Percentiles rank a stretch among this genome's conserved stretches.
These are phyloP conservation scores for Xylaria nigripes DNA, from an alignment of 495 filamentous ascomycete genomes.

Conservation along the genomic window DNA sequence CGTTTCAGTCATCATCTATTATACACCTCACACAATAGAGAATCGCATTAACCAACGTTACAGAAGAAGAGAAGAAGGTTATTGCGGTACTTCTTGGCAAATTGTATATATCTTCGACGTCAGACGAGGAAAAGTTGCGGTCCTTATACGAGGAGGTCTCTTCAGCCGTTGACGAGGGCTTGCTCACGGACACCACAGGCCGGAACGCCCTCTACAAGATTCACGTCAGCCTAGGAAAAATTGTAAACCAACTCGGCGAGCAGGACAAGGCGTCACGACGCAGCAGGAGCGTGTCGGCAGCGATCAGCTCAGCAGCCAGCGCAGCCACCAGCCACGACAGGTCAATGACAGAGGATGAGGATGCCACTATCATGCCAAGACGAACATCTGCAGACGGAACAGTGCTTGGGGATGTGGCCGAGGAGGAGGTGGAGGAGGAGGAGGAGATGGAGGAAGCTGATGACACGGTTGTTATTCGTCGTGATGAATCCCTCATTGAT, in stretches of 20 bases:
- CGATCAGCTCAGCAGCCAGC: constrained; percentile 5
- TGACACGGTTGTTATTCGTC: background rate
- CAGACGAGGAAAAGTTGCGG: constrained; percentile 41
- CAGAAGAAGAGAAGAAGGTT: constrained; percentile 78
- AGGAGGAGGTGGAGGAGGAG: constrained; percentile 6
- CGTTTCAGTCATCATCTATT: too few relatives aligned
- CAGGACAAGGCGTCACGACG: constrained; percentile 26
- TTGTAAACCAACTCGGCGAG: constrained; percentile 47
- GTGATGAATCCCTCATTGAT: constrained; percentile 1
- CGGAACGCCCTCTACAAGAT: constrained; percentile 74
- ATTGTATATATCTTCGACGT: constrained; percentile 62
- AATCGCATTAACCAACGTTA: constrained; percentile 26
- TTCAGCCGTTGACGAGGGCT: constrained; percentile 59
- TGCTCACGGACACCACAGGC: constrained; percentile 61
- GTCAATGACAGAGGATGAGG: background rate
- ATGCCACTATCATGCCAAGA: background rate
- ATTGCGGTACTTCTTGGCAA: constrained; percentile 73
- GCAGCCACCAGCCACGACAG: background rate
- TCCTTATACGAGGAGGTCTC: constrained; percentile 49
- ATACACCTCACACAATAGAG: too few relatives aligned
- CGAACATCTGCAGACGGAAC: background rate
- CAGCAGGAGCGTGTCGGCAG: constrained; percentile 28
- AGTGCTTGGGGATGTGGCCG: constrained; percentile 5
- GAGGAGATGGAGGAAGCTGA: constrained; percentile 1
- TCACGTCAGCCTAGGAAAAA: constrained; percentile 57